A percentile compares a stretch with the other conserved stretches of the same genome.
These are phyloP conservation scores for Sporobolus alterniflorus DNA, from an alignment of 202 grass and related monocot species.

Conservation along the genomic window DNA sequence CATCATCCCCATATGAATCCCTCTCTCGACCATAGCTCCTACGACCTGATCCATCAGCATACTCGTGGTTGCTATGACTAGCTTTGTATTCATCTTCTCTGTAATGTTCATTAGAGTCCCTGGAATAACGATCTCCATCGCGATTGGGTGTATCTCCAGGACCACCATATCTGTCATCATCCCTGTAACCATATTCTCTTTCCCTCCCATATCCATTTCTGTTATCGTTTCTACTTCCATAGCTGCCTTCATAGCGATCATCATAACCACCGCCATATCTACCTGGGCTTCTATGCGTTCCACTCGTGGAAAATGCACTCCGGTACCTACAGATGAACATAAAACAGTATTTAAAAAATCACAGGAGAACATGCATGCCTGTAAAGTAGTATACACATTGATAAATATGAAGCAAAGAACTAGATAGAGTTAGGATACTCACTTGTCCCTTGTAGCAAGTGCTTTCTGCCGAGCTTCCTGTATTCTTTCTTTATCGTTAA, in stretches of 20 bases:
- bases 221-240: constrained; percentile 71
- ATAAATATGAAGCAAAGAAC: constrained; percentile 19
- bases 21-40: constrained; percentile 68
- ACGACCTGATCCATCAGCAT: constrained; percentile 70
- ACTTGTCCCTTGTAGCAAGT: constrained; percentile 87
- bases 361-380: neutral
- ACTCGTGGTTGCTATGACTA: constrained; percentile 66
- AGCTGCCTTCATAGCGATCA: constrained; percentile 65
- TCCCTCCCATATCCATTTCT: constrained; percentile 83
- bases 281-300: constrained; percentile 62
- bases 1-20: constrained; percentile 77
- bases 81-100: constrained; percentile 85
- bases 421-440: constrained; percentile 16
- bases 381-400: neutral
- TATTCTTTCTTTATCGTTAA: constrained; percentile 98
- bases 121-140: constrained; percentile 83
- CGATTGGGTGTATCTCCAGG: constrained; percentile 68
- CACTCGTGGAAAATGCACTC: constrained; percentile 65
- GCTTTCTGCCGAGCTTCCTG: constrained; percentile 97
- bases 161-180: constrained; percentile 82
- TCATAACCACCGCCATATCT: constrained; percentile 72
- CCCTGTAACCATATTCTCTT: constrained; percentile 83
- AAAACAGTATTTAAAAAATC: neutral
- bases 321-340: constrained; percentile 61
- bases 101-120: constrained; percentile 82